Percentiles rank a stretch among this genome's conserved stretches.
phyloP scores from a whole-genome alignment of 805 yeast species.

The Candida takata region DNA sequence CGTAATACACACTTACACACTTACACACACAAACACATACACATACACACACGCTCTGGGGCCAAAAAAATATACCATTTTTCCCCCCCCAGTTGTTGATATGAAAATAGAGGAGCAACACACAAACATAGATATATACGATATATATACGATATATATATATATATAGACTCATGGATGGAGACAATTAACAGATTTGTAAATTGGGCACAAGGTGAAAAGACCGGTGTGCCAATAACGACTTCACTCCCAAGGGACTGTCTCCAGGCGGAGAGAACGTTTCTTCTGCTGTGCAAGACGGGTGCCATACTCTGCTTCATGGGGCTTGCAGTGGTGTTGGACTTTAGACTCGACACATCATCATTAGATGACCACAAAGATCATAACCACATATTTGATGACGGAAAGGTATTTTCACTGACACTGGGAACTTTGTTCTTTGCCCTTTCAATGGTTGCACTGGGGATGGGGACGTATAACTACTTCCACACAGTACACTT shows the following conservation, averaged over 20 bases:
- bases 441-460: constrained; percentile 5
- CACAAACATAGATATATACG: too few species aligned
- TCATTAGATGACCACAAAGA: constrained; percentile 1
- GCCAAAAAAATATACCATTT: too few species aligned
- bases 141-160: too few species aligned
- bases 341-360: constrained; percentile 10
- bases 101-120: too few species aligned
- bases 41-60: too few species aligned
- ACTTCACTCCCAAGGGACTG: constrained; percentile 23
- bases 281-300: constrained; percentile 19
- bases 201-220: too few species aligned
- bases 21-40: too few species aligned
- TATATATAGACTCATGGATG: too few species aligned
- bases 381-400: neutral
- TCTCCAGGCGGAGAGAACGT: constrained; percentile 22
- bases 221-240: constrained; percentile 9
- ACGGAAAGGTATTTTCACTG: constrained; percentile 8
- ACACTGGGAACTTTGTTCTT: constrained; percentile 13
- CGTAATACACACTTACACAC: too few species aligned
- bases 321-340: constrained; percentile 17
- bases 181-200: too few species aligned
- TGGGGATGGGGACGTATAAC: constrained; percentile 16
- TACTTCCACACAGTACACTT: constrained; percentile 16
- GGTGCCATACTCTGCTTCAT: constrained; percentile 14
- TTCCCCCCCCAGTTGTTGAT: too few species aligned